Base-by-base conservation (phyloP, 495 filamentous ascomycete genomes). In the Neurospora sp. region DNA sequence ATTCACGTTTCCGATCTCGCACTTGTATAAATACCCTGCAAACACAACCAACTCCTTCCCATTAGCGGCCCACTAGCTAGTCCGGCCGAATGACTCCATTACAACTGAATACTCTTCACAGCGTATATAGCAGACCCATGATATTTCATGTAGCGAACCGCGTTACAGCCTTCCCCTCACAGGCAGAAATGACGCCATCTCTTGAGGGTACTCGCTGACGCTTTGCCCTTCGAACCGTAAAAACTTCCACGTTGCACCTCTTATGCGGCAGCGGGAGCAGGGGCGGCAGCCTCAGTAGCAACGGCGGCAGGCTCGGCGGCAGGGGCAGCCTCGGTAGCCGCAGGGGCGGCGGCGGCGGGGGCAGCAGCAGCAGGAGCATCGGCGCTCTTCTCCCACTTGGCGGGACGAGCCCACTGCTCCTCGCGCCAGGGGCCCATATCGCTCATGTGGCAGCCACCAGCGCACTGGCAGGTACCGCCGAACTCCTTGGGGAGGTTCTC, bases 361-460 rank as follows among this genome's bases (percentile, higher is more conserved):
- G 70, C 44, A 48, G 53, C 70, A 12, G 48, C 27, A 1, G n/a
- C 75, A 20, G 72, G 73, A 41, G 71, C 72, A 37, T 74, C 74
- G 68, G 79, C 78, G 70, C 80, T 74, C 77, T 76, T 76, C 80
- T 86, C 89, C 92, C 91, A 95, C 81, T 92, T 90, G 72, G 92
- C 88, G 27, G 90, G 83, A 71, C 83, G 87, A 22, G 87, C 83
- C 88, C 89, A 96, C 81, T 94, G 81, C 27, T 88, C 73, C 74
- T 98, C 96, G 74, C 91, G 88, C 96, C 96, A 99, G 65, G 96
- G 96, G 68, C 96, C 96, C 73, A 88, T 88, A 77, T 99, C 96
- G 80, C 93, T 96, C 72, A 98, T 79, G 80, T 86, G 83, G 83
- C 96, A 99, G 42, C 96, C 94, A 68, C 93, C 94, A 44, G 85